Evolutionary conservation across 768 basidiomycete genomes (phyloP), one percentile per base, ranked within the genome.

Genomic region (Hericium alpestre): DNA sequence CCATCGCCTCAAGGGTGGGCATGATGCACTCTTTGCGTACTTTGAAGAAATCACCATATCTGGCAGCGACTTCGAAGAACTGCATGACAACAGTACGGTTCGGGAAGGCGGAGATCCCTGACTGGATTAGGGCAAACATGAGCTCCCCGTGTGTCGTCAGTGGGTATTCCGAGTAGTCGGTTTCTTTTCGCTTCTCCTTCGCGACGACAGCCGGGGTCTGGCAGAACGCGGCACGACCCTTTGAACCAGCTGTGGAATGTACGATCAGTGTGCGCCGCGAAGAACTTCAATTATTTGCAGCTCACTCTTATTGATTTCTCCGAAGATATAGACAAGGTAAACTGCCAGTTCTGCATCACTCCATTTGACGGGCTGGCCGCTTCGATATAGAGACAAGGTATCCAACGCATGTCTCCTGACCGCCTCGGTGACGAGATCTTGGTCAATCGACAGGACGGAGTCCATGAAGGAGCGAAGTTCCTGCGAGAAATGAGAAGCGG

Each of bases 11-110:
- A 37, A 99, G 73, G 1, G 90, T 81, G 1, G 91, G 90, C 63
- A 90, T 76, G 54, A 97, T 90, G 63, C 85, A 90, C 56, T 91
- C 88, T 64, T 86, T 90, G 60, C 92, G 84, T 22, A 93, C 84
- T 70, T 90, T 93, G 83, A 97, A 98, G 69, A 99, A 98, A 64
- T 98, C 96, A 38, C 83, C 81, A 67, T 98, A 99, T 51, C 96
- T 82, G n/a, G 90, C 81, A 11, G 80, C 80, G 4, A 90, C 88
- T 71, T 99, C 96, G 61, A 97, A 97, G 70, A 90, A 93, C 66
- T 95, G 93, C 70, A 94, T 77, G 8, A 81, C 76, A 18, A 97
- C 94, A 12, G 84, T 78, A 32, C 84, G 83, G 71, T 94, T 87
- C 6, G 91, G 93, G 71, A 86, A 93, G 4, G 79, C 75, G 13